A percentile compares a stretch with the other conserved stretches of the same genome.
Conservation (phyloP, 1,139 yeast species). For the Sugiyamaella paludigena region DNA sequence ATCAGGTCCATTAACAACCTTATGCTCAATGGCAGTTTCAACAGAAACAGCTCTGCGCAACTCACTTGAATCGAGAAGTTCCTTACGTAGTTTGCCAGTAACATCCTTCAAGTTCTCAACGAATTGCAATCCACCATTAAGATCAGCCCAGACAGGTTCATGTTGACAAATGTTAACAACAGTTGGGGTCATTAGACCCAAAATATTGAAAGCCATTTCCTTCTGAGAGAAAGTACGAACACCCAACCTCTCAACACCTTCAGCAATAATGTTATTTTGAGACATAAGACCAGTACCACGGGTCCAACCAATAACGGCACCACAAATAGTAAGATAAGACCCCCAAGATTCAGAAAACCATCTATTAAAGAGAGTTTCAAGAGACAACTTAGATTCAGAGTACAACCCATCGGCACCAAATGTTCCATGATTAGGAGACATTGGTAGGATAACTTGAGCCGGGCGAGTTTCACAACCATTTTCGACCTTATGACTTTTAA, state of each 20-base stretch:
- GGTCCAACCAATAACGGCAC: constrained; percentile 99
- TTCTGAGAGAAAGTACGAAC: constrained; percentile 97
- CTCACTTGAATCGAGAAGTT: constrained; percentile 81
- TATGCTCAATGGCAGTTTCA: constrained; percentile 90
- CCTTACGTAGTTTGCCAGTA: constrained; percentile 76
- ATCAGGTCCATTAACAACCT: constrained; percentile 82
- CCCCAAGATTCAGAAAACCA: constrained; percentile 99
- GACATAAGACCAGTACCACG: constrained; percentile 99
- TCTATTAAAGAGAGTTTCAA: constrained; percentile 96
- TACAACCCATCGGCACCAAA: constrained; percentile 97
- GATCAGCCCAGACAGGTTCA: constrained; percentile 94
- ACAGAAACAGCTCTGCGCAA: constrained; percentile 93
- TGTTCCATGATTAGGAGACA: constrained; percentile 98
- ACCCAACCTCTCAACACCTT: constrained; percentile 92
- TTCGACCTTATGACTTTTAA: constrained; percentile 74
- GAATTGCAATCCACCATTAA: constrained; percentile 97
- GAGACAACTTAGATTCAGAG: constrained; percentile 92
- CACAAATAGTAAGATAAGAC: constrained; percentile 89
- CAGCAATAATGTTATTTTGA: constrained; percentile 95
- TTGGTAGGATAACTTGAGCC: constrained; percentile 93
- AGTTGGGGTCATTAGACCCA: constrained; percentile 89
- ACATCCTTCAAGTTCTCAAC: constrained; percentile 88
- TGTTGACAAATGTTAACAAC: constrained; percentile 85
- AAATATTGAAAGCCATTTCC: constrained; percentile 97
- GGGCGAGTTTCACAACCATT: constrained; percentile 89